Conservation (phyloP, 495 filamentous ascomycete genomes). For the Hypoxylon lenormandii region DNA sequence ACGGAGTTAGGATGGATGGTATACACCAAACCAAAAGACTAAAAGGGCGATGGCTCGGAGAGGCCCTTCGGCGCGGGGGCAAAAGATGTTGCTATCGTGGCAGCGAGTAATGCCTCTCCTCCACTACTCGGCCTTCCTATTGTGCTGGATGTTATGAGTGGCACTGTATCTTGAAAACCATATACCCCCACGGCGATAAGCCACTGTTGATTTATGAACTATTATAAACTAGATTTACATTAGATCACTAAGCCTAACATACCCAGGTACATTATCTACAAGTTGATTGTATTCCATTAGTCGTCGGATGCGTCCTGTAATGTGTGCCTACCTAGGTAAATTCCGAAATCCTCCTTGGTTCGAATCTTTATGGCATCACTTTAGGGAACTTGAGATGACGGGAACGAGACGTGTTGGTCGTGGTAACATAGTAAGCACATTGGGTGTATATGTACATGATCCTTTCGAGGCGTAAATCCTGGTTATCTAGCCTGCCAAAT, state of each 20-base stretch:
- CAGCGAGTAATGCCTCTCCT: constrained; percentile 1
- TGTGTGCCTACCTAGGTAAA: no score
- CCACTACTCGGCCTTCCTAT: constrained; percentile 1
- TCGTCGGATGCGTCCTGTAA: no score
- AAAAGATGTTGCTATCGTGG: constrained; percentile 7
- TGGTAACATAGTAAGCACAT: no score
- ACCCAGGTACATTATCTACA: background rate
- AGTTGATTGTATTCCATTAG: no score
- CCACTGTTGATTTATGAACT: constrained; percentile 8
- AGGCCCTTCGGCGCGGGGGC: background rate
- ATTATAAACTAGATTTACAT: constrained; percentile 17
- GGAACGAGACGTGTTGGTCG: no score
- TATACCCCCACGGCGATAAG: constrained; percentile 34
- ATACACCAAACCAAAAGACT: constrained; percentile 21
- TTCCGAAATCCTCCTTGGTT: no score
- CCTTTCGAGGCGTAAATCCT: no score
- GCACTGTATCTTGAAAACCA: constrained; percentile 20
- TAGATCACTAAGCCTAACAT: constrained; percentile 7
- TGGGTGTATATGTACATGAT: no score
- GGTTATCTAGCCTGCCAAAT: no score
- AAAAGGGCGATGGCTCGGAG: constrained; percentile 5
- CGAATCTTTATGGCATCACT: no score
- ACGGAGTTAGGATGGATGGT: constrained; percentile 29
- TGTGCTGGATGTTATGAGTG: constrained; percentile 9
- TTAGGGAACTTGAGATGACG: no score